Evolutionary conservation across 345 rosid species (phyloP).

Genomic region (Eucalyptus shirleyi): DNA sequence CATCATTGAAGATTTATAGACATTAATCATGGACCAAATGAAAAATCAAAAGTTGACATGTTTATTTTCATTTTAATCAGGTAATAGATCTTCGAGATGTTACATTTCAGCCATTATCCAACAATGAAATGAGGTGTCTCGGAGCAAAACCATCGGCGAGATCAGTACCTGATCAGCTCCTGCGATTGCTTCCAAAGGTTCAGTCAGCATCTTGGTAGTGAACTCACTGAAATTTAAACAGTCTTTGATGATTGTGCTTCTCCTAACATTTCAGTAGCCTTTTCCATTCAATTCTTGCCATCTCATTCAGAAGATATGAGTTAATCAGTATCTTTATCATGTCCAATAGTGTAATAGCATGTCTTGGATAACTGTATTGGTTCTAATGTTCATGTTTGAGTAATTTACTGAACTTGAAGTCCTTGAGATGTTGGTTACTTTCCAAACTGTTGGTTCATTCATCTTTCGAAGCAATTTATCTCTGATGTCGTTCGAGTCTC

Average conservation of each 20-base stretch:
- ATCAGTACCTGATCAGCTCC: constrained; percentile 53
- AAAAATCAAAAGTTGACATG: neutral
- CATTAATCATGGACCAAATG: neutral
- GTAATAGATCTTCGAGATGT: constrained; percentile 62
- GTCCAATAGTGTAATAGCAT: neutral
- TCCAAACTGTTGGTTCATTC: neutral
- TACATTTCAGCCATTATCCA: constrained; percentile 53
- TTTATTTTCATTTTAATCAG: constrained; percentile 11
- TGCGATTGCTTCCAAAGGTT: constrained; percentile 75
- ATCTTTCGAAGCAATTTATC: neutral
- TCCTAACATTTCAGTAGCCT: neutral
- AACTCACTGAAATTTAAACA: neutral
- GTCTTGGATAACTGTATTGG: neutral
- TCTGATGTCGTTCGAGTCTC: neutral
- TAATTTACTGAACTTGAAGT: neutral
- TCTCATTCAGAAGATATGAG: neutral
- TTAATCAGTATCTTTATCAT: neutral
- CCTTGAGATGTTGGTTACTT: neutral
- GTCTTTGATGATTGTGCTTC: neutral
- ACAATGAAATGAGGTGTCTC: constrained; percentile 48
- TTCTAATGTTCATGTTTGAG: neutral
- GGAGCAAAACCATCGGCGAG: constrained; percentile 56
- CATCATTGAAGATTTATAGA: neutral
- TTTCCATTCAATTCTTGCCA: neutral
- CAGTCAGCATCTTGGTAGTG: neutral